A percentile compares a stretch with the other conserved stretches of the same genome.
phyloP scores from a whole-genome alignment of 805 yeast species.

The Scheffersomyces amazonensis region DNA sequence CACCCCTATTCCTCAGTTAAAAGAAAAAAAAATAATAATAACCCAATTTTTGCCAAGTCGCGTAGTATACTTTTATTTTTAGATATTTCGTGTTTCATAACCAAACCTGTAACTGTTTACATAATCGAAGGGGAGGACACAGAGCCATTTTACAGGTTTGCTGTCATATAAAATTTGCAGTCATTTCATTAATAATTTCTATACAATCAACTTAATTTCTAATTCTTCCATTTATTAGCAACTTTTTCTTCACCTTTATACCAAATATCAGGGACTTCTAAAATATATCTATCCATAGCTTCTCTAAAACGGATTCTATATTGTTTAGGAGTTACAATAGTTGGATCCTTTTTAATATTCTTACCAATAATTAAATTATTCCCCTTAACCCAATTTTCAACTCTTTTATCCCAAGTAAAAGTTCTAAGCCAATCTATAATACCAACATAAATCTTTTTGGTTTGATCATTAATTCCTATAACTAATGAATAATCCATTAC shows the following conservation, averaged over 20 bases:
- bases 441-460: constrained; percentile 77
- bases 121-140: too few species aligned
- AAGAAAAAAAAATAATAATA: too few species aligned
- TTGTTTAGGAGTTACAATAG: constrained; percentile 95
- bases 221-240: background rate
- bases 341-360: constrained; percentile 90
- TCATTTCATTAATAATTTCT: too few species aligned
- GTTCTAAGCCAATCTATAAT: constrained; percentile 93
- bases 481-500: constrained; percentile 98
- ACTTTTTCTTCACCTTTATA: constrained; percentile 30
- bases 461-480: constrained; percentile 76
- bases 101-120: too few species aligned
- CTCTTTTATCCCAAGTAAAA: constrained; percentile 97
- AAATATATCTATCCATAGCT: constrained; percentile 93
- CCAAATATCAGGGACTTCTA: constrained; percentile 88
- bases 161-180: too few species aligned
- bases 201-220: too few species aligned
- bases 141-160: too few species aligned
- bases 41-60: too few species aligned
- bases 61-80: too few species aligned
- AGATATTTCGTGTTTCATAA: too few species aligned
- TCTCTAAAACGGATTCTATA: constrained; percentile 92
- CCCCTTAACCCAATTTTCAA: constrained; percentile 98
- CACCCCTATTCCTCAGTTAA: too few species aligned
- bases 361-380: constrained; percentile 62